Base-by-base conservation (phyloP, 2,329 filamentous ascomycete species). In the Alternaria dauci region DNA sequence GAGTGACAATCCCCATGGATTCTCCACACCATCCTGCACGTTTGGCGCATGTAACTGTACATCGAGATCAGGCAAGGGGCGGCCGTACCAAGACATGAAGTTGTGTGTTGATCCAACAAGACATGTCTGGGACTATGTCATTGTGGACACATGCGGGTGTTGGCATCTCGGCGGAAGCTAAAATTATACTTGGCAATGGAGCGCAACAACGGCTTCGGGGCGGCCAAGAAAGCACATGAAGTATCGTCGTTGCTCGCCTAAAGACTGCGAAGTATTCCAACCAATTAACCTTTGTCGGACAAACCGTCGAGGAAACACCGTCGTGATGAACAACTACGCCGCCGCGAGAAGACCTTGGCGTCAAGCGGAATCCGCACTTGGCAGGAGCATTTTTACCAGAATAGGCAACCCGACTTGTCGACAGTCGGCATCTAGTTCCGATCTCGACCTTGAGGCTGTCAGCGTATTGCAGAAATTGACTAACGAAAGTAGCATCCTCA, bases 1-100 rank as follows among this genome's bases (percentile, higher is more conserved):
- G 53, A 61, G 34, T 38, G 8, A 48, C 52, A 52, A 34, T 55
- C 71, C 65, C 62, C 63, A 67, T 52, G 42, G 48, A 43, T 56
- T 52, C 65, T 64, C 62, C 61, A 63, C 61, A 65, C 58, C 38
- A 51, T 50, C 20, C 55, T 55, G 61, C 44, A 48, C 44, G 44
- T 34, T 73, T 73, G 71, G 70, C 71, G 59, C 41, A 73, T 70
- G 68, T 66, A 72, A 73, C 59, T 59, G 36, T 66, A 67, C 59
- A 61, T 64, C 43, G 59, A 50, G 14, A 61, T 52, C 52, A 59
- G 46, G 59, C 44, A 57, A 61, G 52, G 59, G 44, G 48, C 26
- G 50, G 28, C 59, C 55, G 55, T 59, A 57, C 66, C 66, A 66
- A 70, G 66, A 57, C 52, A 26, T 39, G 47, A 8, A 30, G 16